Evolutionary conservation across 2,329 filamentous ascomycete genomes (phyloP).

Genomic region (Sporothrix sp.): DNA sequence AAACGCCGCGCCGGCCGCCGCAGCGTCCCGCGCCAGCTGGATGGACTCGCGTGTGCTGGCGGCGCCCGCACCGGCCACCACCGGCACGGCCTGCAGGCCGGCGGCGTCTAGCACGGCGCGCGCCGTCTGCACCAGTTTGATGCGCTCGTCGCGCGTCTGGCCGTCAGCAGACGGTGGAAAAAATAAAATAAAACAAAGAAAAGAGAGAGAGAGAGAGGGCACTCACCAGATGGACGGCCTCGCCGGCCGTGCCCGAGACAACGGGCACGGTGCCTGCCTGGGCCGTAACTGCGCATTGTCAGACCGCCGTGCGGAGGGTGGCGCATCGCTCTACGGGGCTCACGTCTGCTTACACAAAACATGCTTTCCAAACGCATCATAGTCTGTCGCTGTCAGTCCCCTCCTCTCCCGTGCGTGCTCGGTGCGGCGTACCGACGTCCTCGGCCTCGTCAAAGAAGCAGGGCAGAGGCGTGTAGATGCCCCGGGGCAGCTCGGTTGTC

Average conservation of each 20-base stretch:
- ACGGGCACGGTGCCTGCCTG: conserved; percentile 13
- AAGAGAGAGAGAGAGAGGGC: background rate
- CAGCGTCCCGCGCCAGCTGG: conserved; percentile 28
- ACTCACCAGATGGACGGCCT: conserved; percentile 12
- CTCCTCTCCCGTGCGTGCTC: background rate
- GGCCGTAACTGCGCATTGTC: background rate
- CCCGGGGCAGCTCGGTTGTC: conserved; percentile 4
- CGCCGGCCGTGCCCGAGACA: conserved; percentile 12
- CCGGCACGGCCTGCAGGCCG: conserved; percentile 28
- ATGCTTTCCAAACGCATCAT: conserved; percentile 10
- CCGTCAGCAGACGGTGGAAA: background rate
- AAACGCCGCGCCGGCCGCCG: conserved; percentile 29
- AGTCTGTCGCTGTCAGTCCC: background rate
- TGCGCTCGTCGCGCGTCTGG: conserved; percentile 12
- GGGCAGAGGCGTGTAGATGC: conserved; percentile 16
- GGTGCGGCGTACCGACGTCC: conserved; percentile 3
- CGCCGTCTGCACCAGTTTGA: conserved; percentile 4
- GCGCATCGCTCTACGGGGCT: background rate
- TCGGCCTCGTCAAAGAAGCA: conserved; percentile 13
- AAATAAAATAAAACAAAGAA: background rate
- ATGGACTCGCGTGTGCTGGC: conserved; percentile 28
- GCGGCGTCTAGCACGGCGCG: conserved; percentile 12
- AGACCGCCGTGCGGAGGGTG: background rate
- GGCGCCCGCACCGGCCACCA: conserved; percentile 36
- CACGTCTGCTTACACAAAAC: conserved; percentile 2